Conservation (phyloP, 305 asterid genomes). For the Rubia peregrina region DNA sequence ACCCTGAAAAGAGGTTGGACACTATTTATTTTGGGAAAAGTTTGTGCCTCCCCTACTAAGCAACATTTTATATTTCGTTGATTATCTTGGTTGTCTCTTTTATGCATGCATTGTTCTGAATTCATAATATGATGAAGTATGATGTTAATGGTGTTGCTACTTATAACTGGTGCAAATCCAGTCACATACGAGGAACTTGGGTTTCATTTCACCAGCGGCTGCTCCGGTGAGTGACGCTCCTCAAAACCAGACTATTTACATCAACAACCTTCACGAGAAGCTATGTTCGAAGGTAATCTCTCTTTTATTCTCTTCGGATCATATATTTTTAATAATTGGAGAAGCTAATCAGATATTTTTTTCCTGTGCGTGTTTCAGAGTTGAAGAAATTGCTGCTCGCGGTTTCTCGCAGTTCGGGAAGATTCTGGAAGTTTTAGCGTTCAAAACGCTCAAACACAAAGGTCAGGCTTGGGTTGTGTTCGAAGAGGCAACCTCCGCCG, state of each 20-base stretch:
- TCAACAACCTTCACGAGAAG: slow-evolving; percentile 90
- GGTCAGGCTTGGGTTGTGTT: slow-evolving; percentile 99
- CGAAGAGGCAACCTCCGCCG: slow-evolving; percentile 76
- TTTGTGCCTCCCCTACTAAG: not conserved
- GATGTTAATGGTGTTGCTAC: not conserved
- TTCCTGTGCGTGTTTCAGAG: slow-evolving; percentile 29
- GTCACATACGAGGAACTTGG: not conserved
- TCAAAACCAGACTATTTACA: slow-evolving; percentile 75
- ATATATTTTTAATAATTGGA: not conserved
- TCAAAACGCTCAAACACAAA: slow-evolving; percentile 98
- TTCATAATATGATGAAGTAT: not conserved
- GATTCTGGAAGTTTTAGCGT: slow-evolving; percentile 84
- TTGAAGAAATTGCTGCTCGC: slow-evolving; percentile 89
- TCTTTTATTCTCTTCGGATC: not conserved
- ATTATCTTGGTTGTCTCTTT: not conserved
- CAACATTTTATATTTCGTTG: not conserved
- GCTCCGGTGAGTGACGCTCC: slow-evolving; percentile 41
- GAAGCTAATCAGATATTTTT: not conserved
- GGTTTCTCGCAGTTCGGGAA: slow-evolving; percentile 94
- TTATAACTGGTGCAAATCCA: not conserved
- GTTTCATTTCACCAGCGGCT: slow-evolving; percentile 30
- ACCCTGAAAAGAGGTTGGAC: not conserved
- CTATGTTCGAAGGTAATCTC: slow-evolving; percentile 79
- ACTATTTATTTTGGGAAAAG: not conserved
- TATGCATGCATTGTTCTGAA: not conserved